Percentiles rank a stretch among this genome's conserved stretches.
These are phyloP conservation scores for Seiridium cupressi DNA, from an alignment of 2,329 filamentous ascomycete genomes.

Conservation along the genomic window DNA sequence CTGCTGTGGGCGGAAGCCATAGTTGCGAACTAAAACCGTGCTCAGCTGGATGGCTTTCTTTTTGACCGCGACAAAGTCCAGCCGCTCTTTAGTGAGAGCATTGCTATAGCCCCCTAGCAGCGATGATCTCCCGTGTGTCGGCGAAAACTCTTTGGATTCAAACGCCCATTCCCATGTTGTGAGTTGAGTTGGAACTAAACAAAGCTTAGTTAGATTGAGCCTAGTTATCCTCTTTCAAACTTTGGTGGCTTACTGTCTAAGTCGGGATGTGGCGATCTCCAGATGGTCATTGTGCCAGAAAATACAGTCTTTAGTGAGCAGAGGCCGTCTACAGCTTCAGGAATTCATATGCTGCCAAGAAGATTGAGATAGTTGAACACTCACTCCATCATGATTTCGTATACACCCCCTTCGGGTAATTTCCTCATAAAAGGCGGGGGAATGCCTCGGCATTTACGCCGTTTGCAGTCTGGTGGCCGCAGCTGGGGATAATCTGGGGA, in stretches of 20 bases:
- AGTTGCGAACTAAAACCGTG: conserved; percentile 53
- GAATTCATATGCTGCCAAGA: background rate
- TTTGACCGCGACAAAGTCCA: conserved; percentile 54
- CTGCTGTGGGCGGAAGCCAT: conserved; percentile 49
- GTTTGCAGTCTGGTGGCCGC: background rate
- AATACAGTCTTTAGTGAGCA: background rate
- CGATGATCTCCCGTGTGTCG: conserved; percentile 24
- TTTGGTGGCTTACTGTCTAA: background rate
- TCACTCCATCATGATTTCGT: background rate
- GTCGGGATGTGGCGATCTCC: conserved; percentile 5
- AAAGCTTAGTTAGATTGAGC: background rate
- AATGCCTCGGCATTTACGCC: background rate
- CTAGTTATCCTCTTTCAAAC: background rate
- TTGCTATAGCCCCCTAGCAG: conserved; percentile 52
- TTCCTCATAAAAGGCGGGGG: background rate
- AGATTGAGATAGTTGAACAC: background rate
- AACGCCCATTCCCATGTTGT: conserved; percentile 64
- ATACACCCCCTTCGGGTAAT: background rate
- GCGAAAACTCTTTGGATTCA: conserved; percentile 47
- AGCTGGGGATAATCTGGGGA: conserved; percentile 8
- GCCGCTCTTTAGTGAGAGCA: conserved; percentile 51
- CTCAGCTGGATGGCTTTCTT: conserved; percentile 52
- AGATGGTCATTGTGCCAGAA: background rate
- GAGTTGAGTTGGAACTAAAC: conserved; percentile 47
- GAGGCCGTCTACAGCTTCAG: too few relatives aligned